A percentile compares a stretch with the other conserved stretches of the same genome.
Conservation (phyloP, 345 rosid species). For the Bruguiera parviflora region DNA sequence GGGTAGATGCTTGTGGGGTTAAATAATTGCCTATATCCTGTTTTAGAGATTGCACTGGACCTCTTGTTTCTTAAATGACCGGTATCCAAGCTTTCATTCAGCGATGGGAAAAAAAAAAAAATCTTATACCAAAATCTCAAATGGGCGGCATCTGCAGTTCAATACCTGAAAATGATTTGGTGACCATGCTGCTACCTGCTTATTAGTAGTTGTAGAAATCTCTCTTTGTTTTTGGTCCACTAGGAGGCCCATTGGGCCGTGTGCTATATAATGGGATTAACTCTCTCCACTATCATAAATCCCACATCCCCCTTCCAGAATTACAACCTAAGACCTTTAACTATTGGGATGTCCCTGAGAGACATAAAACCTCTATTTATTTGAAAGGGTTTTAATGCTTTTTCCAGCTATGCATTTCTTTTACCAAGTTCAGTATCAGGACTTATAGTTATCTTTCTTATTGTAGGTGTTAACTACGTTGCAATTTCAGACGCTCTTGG, state of each 20-base stretch:
- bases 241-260: no score
- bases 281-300: no score
- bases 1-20: background rate
- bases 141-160: background rate
- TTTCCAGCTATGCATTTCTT: conserved; percentile 2
- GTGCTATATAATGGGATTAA: no score
- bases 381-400: background rate
- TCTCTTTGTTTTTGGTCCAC: background rate
- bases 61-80: no score
- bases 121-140: background rate
- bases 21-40: background rate
- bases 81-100: background rate
- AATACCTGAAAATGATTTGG: background rate
- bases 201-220: no score
- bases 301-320: no score
- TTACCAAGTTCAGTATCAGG: background rate
- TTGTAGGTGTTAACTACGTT: conserved; percentile 77
- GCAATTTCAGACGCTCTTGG: conserved; percentile 79
- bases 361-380: background rate
- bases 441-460: background rate
- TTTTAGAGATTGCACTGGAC: no score
- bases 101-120: background rate
- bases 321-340: no score
- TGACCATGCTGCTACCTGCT: background rate
- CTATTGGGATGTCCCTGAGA: no score